These are phyloP conservation scores for Phytophthora rubi DNA, from an alignment of 352 stramenopile genomes.

Conservation along the genomic window DNA sequence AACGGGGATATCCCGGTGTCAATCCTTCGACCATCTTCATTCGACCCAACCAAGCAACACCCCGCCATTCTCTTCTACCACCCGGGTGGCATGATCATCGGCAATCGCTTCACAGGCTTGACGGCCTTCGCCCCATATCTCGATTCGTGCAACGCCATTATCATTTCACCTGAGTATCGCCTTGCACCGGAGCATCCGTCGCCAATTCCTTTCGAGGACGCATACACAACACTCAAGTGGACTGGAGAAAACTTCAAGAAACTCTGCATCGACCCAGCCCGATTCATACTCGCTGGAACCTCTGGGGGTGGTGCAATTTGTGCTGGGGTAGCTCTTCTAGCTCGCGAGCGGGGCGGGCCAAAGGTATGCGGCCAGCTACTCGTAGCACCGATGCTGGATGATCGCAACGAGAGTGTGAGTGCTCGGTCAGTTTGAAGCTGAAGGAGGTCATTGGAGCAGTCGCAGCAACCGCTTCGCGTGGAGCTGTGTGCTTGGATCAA, in stretches of 20 bases:
- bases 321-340: constrained; percentile 28
- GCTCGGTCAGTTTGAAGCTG: constrained; percentile 28
- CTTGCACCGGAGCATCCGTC: constrained; percentile 31
- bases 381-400: constrained; percentile 30
- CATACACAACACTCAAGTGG: constrained; percentile 25
- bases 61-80: constrained; percentile 39
- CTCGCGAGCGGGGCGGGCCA: constrained; percentile 22
- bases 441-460: constrained; percentile 27
- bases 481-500: constrained; percentile 17
- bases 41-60: constrained; percentile 25
- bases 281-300: constrained; percentile 32
- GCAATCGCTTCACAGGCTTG: constrained; percentile 34
- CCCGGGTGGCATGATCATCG: constrained; percentile 37
- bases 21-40: constrained; percentile 20
- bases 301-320: constrained; percentile 32
- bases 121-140: constrained; percentile 22
- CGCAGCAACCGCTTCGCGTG: constrained; percentile 29
- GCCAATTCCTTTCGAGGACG: constrained; percentile 31
- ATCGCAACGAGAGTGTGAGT: constrained; percentile 26
- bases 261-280: constrained; percentile 22
- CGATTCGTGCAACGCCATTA: constrained; percentile 22
- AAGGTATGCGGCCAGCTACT: constrained; percentile 31
- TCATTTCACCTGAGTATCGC: constrained; percentile 37
- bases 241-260: constrained; percentile 13
- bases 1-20: constrained; percentile 30